Evolutionary conservation across 2,329 filamentous ascomycete genomes (phyloP), one percentile per base, ranked within the genome.

Genomic region (Aspergillus pseudotamarii): DNA sequence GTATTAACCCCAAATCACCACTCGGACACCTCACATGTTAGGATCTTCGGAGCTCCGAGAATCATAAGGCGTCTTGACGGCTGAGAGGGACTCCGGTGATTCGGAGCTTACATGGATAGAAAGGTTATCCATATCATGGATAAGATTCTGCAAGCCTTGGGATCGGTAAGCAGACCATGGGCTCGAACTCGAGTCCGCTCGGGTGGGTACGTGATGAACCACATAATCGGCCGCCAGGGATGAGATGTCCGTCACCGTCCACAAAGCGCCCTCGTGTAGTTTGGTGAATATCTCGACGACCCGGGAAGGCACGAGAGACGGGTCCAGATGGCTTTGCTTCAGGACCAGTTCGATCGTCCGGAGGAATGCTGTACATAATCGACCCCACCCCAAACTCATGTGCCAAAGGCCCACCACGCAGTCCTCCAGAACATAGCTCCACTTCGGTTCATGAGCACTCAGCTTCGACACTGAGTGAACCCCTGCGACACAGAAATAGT

Each of bases 391-490:
- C 10, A 71, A 60, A 58, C 68, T 70, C 65, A 71, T 67, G 46
- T 71, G 64, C 69, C 69, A 71, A 11, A 71, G 65, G 4, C 69
- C 69, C 4, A 71, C 59, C 19, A 70, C 69, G 21, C 68, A 69
- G 53, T 64, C 62, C 56, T 71, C 69, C 12, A 71, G 53, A 5
- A 71, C 65, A 8, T 67, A 58, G 32, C 58, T 62, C 70, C 70
- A 70, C 57, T 70, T 69, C 6, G 65, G 65, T 3, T 66, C 63
- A 3, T 57, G 28, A 4, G 58, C 36, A 14, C 59, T 34, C 3
- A 71, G 41, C 30, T 68, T 64, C 1, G 69, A 65, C 16, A 68
- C 59, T 4, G 68, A 59, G 45, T 70, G 66, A 6, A 72, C 63
- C 4, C 70, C 69, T 1, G 62, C 69, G 4, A 70, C 58, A 48